Base-by-base conservation (phyloP, 2,329 filamentous ascomycete species). In the Penicillium sp. region DNA sequence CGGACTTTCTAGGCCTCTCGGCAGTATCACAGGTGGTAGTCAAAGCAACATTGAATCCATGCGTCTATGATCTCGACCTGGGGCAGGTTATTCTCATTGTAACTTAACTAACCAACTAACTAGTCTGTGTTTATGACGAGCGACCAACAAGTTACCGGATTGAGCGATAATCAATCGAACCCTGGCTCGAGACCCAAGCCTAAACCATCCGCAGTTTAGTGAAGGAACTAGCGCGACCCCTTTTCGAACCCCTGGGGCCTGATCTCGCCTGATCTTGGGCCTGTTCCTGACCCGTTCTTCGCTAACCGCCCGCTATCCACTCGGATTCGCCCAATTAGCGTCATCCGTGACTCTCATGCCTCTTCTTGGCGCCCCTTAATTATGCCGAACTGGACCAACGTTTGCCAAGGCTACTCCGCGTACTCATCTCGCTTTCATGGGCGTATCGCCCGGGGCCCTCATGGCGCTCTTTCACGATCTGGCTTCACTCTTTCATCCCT, bases 181-280 rank as follows among this genome's bases (percentile, higher is more conserved):
- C 42, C 37, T 28, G 43, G 29, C 25, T 42, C 15, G 12, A 2
- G 18, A n/a, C 24, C 31, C 23, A 37, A 50, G 38, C 43, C 51
- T 54, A 54, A 28, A 27, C 51, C 51, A 23, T 38, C 27, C 44
- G 24, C n/a, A 37, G 51, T 27, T 41, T 54, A 54, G 51, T 32
- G 48, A 32, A 37, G 13, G 13, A 12, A 39, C 28, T 45, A 45
- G 47, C 29, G 47, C 24, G 32, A 28, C 35, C 42, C 47, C 47
- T 41, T 49, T 49, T 50, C 41, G 48, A 60, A 54, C 55, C 47
- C 54, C 54, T 54, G 52, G 54, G 54, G 47, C 44, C 49, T 44
- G 51, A 47, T 50, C 50, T 41, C n/a, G n/a, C 42, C 31, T 44
- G 53, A 50, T 40, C 53, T 47, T 23, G 43, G 23, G n/a, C 42